phyloP scores from a whole-genome alignment of 2,329 filamentous ascomycete species.

The Sporothrix brasiliensis region DNA sequence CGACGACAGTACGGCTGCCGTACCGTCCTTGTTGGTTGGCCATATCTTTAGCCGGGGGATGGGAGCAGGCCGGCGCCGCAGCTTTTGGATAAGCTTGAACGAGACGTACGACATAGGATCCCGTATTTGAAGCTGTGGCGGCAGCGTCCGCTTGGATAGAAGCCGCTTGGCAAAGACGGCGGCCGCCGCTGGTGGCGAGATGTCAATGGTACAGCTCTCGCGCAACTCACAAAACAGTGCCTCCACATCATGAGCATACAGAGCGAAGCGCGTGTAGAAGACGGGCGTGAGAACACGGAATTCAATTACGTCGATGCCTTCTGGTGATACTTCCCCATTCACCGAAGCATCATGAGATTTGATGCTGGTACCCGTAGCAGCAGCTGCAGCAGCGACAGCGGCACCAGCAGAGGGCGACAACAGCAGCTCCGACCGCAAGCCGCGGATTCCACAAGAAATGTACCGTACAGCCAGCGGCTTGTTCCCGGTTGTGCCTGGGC shows the following conservation, averaged over 20 bases:
- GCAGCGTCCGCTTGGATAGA: constrained; percentile 45
- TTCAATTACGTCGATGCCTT: constrained; percentile 48
- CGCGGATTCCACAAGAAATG: constrained; percentile 52
- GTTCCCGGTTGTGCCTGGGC: too few relatives aligned
- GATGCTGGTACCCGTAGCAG: too few relatives aligned
- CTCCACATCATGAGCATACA: constrained; percentile 64
- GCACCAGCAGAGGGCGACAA: constrained; percentile 41
- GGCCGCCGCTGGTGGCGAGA: constrained; percentile 51
- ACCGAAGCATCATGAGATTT: neutral
- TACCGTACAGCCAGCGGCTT: constrained; percentile 55
- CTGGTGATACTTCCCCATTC: neutral
- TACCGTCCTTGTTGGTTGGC: constrained; percentile 15
- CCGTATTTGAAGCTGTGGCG: constrained; percentile 42
- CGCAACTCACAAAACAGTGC: constrained; percentile 63
- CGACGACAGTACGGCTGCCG: neutral
- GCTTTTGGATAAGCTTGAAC: constrained; percentile 51
- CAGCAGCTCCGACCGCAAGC: constrained; percentile 46
- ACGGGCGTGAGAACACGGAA: constrained; percentile 64
- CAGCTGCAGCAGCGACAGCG: constrained; percentile 23
- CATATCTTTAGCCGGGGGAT: constrained; percentile 48
- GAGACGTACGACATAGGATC: constrained; percentile 46
- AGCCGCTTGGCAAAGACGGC: constrained; percentile 54
- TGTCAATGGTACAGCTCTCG: constrained; percentile 61
- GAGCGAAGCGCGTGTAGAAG: constrained; percentile 68
- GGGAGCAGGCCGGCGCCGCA: constrained; percentile 49